phyloP scores from a whole-genome alignment of 257 asterid species.

The Eustoma russellianum region DNA sequence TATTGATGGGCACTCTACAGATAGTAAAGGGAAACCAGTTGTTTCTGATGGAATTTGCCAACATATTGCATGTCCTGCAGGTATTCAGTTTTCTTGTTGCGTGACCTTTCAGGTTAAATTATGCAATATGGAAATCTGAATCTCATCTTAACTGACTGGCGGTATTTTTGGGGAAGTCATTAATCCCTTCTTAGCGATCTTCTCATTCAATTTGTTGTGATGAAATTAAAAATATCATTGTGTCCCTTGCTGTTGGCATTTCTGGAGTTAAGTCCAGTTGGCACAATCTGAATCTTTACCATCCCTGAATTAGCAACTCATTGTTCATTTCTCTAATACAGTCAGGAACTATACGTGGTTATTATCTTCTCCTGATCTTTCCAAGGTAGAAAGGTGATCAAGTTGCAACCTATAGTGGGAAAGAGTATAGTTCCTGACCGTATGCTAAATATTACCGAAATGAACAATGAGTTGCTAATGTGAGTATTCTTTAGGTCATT shows the following conservation, averaged over 20 bases:
- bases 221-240: too few species aligned
- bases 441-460: neutral
- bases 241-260: neutral
- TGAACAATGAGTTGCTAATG: neutral
- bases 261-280: too few species aligned
- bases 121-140: neutral
- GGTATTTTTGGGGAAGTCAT: neutral
- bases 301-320: too few species aligned
- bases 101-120: slow-evolving; percentile 3
- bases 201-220: neutral
- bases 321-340: too few species aligned
- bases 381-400: too few species aligned
- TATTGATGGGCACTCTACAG: slow-evolving; percentile 38
- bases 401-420: too few species aligned
- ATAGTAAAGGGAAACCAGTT: slow-evolving; percentile 42
- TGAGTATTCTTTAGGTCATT: neutral
- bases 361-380: too few species aligned
- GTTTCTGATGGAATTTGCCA: slow-evolving; percentile 40
- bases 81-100: slow-evolving; percentile 20
- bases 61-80: slow-evolving; percentile 81
- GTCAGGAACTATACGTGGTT: too few species aligned
- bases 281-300: too few species aligned
- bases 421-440: neutral
- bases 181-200: neutral
- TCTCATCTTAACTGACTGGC: neutral